Percentiles rank a stretch among this genome's conserved stretches.
These are phyloP conservation scores for Mesembryanthemum crystallinum DNA, from an alignment of 148 eudicot species.

Conservation along the genomic window DNA sequence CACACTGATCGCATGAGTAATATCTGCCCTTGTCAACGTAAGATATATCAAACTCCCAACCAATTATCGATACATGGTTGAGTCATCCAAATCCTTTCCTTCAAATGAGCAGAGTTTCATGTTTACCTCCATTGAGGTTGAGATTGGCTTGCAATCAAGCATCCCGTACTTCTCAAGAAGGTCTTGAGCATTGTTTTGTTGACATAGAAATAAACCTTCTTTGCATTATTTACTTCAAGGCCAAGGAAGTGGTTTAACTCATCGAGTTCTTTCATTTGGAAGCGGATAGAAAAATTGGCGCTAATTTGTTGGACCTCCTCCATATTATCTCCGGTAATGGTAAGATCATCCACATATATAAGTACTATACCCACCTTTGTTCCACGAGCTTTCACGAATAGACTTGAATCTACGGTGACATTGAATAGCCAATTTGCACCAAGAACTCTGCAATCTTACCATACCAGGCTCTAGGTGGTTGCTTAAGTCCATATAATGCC, in stretches of 20 bases:
- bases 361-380: background rate
- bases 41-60: conserved; percentile 21
- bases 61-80: background rate
- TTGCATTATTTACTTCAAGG: too few relatives aligned
- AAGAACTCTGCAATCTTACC: conserved; percentile 23
- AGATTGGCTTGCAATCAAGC: conserved; percentile 21
- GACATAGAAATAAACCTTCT: too few relatives aligned
- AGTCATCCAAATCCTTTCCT: conserved; percentile 17
- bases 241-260: too few relatives aligned
- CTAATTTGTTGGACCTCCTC: background rate
- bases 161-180: conserved; percentile 12
- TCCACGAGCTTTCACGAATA: conserved; percentile 13
- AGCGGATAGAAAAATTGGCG: background rate
- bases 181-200: background rate
- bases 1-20: background rate
- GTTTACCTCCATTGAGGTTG: conserved; percentile 4
- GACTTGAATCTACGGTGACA: conserved; percentile 16
- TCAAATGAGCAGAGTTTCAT: background rate
- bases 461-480: conserved; percentile 17
- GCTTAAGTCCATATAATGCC: conserved; percentile 20
- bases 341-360: background rate
- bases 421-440: background rate
- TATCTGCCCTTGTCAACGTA: background rate
- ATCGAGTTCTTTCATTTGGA: background rate
- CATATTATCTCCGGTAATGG: background rate